Base-by-base conservation (phyloP, 2,329 filamentous ascomycete genomes). In the Elsinoe arachidis region DNA sequence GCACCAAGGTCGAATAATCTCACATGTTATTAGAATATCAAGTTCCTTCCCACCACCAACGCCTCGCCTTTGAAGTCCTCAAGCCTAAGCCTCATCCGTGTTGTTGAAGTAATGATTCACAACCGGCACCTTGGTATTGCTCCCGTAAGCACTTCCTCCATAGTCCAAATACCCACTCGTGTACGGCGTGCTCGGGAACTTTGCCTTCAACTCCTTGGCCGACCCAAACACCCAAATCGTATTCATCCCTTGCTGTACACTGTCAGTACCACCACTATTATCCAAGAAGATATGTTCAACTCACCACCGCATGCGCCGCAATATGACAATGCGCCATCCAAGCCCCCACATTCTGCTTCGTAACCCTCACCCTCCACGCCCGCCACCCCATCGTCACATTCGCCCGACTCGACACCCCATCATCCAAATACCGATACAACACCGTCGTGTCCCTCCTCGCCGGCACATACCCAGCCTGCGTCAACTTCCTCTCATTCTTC, bases 311-410 rank as follows among this genome's bases (percentile, higher is more conserved):
- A 64, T 84, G 81, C 56, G 78, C 76, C 52, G 80, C 61, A 14
- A 79, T 76, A 65, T 84, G 81, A 61, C 81, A 84, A 65, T 84
- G 81, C 61, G 84, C 71, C 79, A 84, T 79, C 80, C 80, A 84
- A 2, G 80, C 79, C 0, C 81, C 82, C 0, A 77, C 67, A 57
- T 77, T 68, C 12, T 23, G 11, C 41, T 56, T 26, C 7, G 68
- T 71, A 0, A 83, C 76, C 2, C 79, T 71, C 1, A 84, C 67
- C 9, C 83, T 72, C 83, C 82, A 85, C 0, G 75, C 82, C 17
- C 82, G 71, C 83, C 83, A 86, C 0, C 82, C 81, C 0, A 74
- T 71, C 1, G 73, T 73, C 5, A 23, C 17, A 38, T 47, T 46
- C 39, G 54, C 43, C 39, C 10, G 6, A 17, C 71, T 65, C 3